phyloP scores from a whole-genome alignment of 1,139 yeast genomes.

The Sugiyamaella paludigena region DNA sequence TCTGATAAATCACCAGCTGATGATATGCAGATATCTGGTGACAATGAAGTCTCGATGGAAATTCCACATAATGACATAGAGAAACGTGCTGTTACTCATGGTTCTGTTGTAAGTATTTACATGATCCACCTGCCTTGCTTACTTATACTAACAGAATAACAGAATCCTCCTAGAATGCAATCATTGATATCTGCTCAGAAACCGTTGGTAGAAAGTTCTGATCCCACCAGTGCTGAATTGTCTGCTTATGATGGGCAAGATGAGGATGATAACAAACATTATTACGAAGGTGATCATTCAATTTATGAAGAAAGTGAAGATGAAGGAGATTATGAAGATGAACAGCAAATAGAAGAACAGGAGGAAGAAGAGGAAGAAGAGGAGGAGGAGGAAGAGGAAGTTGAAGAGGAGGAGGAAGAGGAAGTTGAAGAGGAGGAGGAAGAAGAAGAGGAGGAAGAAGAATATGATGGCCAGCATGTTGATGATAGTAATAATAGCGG shows the following conservation, averaged over 20 bases:
- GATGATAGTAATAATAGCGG: neutral
- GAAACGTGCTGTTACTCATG: too few species aligned
- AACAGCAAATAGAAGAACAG: slow-evolving; percentile 30
- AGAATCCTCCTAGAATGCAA: neutral
- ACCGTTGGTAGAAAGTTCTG: slow-evolving; percentile 37
- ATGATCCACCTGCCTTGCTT: too few species aligned
- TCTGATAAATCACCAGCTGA: neutral
- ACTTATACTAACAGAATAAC: too few species aligned
- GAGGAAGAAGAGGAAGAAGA: slow-evolving; percentile 19
- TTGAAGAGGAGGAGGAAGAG: slow-evolving; percentile 5
- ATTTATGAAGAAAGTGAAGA: slow-evolving; percentile 16
- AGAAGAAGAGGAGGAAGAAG: neutral
- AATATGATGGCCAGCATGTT: neutral
- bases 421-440: slow-evolving; percentile 15
- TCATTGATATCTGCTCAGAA: slow-evolving; percentile 39
- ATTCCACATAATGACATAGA: too few species aligned
- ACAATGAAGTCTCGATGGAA: too few species aligned
- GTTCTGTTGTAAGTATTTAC: too few species aligned
- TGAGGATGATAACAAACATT: too few species aligned
- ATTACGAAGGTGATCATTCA: neutral
- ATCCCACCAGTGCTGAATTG: slow-evolving; percentile 28
- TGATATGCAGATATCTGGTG: too few species aligned
- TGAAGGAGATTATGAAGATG: slow-evolving; percentile 21
- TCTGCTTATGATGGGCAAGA: too few species aligned
- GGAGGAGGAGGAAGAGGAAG: slow-evolving; percentile 13